Conservation (phyloP, 148 eudicot species). For the Chenopodium quinoa region DNA sequence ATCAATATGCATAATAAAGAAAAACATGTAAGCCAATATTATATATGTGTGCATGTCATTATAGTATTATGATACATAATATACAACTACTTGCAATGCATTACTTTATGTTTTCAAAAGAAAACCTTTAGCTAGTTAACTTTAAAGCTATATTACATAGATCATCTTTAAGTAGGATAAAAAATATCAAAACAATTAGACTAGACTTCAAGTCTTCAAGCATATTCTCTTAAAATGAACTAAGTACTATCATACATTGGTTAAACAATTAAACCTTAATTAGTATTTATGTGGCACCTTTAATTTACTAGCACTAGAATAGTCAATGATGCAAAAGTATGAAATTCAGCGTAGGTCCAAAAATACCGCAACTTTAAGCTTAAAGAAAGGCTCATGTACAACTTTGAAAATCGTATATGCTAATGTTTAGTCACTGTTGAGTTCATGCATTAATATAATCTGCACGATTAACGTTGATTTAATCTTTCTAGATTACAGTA, state of each 20-base stretch:
- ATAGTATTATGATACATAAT: background rate
- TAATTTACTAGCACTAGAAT: background rate
- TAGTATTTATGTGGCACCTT: slow-evolving; percentile 9
- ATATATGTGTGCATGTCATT: background rate
- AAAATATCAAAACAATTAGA: background rate
- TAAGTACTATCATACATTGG: background rate
- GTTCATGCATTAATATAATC: background rate
- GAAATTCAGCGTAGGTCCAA: slow-evolving; percentile 10
- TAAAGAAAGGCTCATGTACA: slow-evolving; percentile 11
- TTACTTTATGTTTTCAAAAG: background rate
- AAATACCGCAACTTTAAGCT: slow-evolving; percentile 7
- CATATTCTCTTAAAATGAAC: slow-evolving; percentile 9
- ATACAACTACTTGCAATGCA: background rate
- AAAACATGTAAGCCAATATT: background rate
- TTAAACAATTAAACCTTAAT: background rate
- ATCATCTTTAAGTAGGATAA: background rate
- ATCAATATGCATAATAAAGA: too few species aligned
- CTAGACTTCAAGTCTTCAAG: background rate
- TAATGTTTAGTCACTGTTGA: background rate
- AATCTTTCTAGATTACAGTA: too few species aligned
- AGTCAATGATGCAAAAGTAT: slow-evolving; percentile 1
- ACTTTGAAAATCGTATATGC: background rate
- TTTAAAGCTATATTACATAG: background rate
- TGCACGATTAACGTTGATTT: background rate
- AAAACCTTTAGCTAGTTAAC: background rate